A percentile compares a stretch with the other conserved stretches of the same genome.
phyloP scores from a whole-genome alignment of 2,329 filamentous ascomycete genomes.

The Dothideomycetes sp. region DNA sequence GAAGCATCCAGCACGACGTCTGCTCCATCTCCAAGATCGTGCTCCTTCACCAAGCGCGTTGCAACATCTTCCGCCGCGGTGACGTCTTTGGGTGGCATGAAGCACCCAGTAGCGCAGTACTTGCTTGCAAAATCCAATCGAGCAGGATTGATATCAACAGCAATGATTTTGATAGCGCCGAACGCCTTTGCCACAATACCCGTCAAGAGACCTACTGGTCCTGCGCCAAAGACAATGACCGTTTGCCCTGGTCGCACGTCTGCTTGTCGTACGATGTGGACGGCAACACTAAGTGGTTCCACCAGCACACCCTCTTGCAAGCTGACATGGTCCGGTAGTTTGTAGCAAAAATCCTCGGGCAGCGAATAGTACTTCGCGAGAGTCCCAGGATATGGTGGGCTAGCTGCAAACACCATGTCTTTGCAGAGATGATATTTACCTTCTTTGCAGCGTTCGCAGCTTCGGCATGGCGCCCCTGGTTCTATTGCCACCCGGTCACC shows the following conservation, averaged over 20 bases:
- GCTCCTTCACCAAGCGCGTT: constrained; percentile 50
- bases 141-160: constrained; percentile 73
- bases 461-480: constrained; percentile 56
- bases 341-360: constrained; percentile 37
- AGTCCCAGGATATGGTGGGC: constrained; percentile 24
- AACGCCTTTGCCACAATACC: constrained; percentile 75
- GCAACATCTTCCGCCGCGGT: constrained; percentile 66
- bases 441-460: constrained; percentile 39
- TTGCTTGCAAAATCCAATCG: constrained; percentile 67
- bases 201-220: constrained; percentile 69
- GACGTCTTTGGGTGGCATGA: constrained; percentile 45
- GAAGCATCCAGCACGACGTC: constrained; percentile 38
- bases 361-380: constrained; percentile 39
- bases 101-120: constrained; percentile 63
- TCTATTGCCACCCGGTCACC: constrained; percentile 67
- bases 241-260: constrained; percentile 31
- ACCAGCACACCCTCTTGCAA: constrained; percentile 43
- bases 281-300: constrained; percentile 43
- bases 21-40: constrained; percentile 45
- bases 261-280: constrained; percentile 33
- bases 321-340: constrained; percentile 32
- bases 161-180: constrained; percentile 70
- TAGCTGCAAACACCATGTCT: constrained; percentile 14
- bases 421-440: constrained; percentile 14
- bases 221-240: constrained; percentile 39